phyloP scores from a whole-genome alignment of 2,329 filamentous ascomycete genomes.

The Botrytis hyacinthi region DNA sequence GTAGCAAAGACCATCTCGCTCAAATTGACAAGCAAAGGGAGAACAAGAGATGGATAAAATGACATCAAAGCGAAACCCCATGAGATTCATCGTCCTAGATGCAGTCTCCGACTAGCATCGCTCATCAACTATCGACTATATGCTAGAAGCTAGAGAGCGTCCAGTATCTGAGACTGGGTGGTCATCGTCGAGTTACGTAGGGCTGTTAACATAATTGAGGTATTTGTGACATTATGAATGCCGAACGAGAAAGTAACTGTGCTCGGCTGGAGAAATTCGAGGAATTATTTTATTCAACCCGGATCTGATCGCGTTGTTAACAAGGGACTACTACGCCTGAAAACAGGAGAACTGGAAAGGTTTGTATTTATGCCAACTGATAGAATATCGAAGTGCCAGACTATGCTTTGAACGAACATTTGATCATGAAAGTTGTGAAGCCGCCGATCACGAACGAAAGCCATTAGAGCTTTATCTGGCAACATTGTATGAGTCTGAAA shows the following conservation, averaged over 20 bases:
- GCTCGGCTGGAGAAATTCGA: background rate
- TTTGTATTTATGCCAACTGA: background rate
- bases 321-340: background rate
- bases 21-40: background rate
- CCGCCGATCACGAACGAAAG: background rate
- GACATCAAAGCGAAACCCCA: background rate
- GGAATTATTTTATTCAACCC: background rate
- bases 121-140: background rate
- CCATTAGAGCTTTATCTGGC: background rate
- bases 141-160: background rate
- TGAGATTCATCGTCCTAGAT: background rate
- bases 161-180: background rate
- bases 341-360: background rate
- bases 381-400: background rate
- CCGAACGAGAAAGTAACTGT: background rate
- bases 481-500: background rate
- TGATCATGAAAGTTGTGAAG: background rate
- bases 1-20: background rate
- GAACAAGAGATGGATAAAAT: background rate
- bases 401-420: background rate
- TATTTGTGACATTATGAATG: background rate
- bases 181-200: background rate
- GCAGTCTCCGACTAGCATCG: background rate
- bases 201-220: background rate
- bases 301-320: background rate